Base-by-base conservation (phyloP, 345 rosid species). In the Capsella bursapastoris region DNA sequence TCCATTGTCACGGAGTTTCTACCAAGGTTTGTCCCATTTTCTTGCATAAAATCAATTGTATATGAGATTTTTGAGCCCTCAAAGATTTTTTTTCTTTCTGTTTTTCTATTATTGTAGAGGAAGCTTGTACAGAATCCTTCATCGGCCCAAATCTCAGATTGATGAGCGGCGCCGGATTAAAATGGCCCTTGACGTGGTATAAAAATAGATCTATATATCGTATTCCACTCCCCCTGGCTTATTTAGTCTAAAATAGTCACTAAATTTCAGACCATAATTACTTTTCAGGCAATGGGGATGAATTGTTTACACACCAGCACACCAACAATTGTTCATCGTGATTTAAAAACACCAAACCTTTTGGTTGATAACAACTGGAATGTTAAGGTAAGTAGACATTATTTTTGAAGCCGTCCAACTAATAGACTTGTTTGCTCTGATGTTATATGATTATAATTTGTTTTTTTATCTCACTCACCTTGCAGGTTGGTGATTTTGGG, bases 141-240 rank as follows among this genome's bases (percentile, higher is more conserved):
- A 90, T 80, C 98, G 97, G 43, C 96, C 97, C 73, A 89, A 92
- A 7, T 83, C 90, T 81, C 97, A 92, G 72, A 84, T 92, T 68
- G 97, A 96, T 61, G 99, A 96, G 83, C 84, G 84, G 77, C 93
- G 89, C 8, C 85, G 99, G 79, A 92, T 96, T 71, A 96, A 89
- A 81, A 96, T 96, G 99, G 97, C 99, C 57, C 97, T 96, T 63
- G 99, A 96, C 79, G 99, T 96, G 98, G 99, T 96, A 89, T 64
- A 78, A 31, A 44, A 75, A 66, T 57, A 63, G 28, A 64, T 74
- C 61, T 62, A 41, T 63, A 50, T 48, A 57, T 56, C 34, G 45
- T 57, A 9, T 41, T 32, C 47, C 53, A 51, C 12, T 9, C 22
- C 31, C 27, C 66, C 41, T 4, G 14, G 25, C 14, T 43, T 58